Evolutionary conservation across 176 grass and related monocot genomes (phyloP).

Genomic region (Panicum miliaceum): DNA sequence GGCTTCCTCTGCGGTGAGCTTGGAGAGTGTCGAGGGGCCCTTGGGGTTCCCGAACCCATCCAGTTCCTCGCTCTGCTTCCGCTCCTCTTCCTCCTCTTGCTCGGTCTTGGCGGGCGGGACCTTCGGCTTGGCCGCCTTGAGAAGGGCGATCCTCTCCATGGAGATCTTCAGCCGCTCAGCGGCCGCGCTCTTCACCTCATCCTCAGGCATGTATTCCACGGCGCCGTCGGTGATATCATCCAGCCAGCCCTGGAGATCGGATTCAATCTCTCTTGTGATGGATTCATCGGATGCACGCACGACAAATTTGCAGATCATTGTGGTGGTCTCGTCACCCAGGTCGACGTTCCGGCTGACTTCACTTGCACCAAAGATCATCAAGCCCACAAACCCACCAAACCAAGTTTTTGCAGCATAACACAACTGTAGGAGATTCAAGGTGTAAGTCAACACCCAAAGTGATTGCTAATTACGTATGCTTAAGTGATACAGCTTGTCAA

Average conservation of each 20-base stretch:
- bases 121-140: conserved; percentile 87
- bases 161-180: conserved; percentile 78
- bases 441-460: neutral
- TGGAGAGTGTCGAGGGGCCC: conserved; percentile 80
- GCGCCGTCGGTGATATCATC: conserved; percentile 87
- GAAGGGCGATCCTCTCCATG: conserved; percentile 84
- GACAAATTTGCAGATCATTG: conserved; percentile 98
- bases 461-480: neutral
- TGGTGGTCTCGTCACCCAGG: conserved; percentile 93
- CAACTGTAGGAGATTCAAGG: conserved; percentile 48
- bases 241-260: conserved; percentile 91
- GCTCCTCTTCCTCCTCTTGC: conserved; percentile 74
- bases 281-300: conserved; percentile 86
- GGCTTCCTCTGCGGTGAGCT: conserved; percentile 83
- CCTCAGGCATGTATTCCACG: conserved; percentile 91
- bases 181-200: conserved; percentile 83
- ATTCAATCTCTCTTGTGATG: conserved; percentile 86
- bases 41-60: conserved; percentile 80
- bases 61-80: conserved; percentile 63
- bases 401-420: conserved; percentile 96
- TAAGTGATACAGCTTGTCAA: conserved; percentile 3
- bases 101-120: conserved; percentile 58
- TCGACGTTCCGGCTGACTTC: conserved; percentile 97
- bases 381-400: conserved; percentile 96
- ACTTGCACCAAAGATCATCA: conserved; percentile 99